Percentiles rank a stretch among this genome's conserved stretches.
These are phyloP conservation scores for Pestalotiopsis fici DNA, from an alignment of 2,329 filamentous ascomycete genomes.

Conservation along the genomic window DNA sequence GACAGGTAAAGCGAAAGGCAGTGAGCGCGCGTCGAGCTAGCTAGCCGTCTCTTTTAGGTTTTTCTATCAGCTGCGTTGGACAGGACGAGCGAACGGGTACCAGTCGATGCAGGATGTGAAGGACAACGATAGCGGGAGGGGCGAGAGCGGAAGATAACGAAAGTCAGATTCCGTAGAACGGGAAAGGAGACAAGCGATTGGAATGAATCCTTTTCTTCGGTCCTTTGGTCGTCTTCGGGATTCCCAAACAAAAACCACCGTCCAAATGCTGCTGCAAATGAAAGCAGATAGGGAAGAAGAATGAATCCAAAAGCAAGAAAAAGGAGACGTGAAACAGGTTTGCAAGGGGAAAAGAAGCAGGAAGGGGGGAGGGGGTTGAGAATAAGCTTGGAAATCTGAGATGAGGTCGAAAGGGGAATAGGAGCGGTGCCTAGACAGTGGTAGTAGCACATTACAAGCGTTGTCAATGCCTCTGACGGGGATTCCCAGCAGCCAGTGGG, in stretches of 20 bases:
- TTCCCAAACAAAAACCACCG: not conserved
- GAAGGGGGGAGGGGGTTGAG: not conserved
- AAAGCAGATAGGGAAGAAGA: slow-evolving; percentile 7
- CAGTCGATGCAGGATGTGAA: slow-evolving; percentile 1
- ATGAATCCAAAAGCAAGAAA: slow-evolving; percentile 1
- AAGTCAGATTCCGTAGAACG: slow-evolving; percentile 1
- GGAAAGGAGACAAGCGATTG: not conserved
- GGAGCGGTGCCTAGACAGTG: not conserved
- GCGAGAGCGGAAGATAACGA: slow-evolving; percentile 4
- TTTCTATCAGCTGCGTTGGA: slow-evolving; percentile 6
- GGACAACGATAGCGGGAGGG: not conserved
- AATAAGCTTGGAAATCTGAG: not conserved
- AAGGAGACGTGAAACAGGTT: slow-evolving; percentile 7
- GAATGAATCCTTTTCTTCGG: not conserved
- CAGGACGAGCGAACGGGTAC: slow-evolving; percentile 11
- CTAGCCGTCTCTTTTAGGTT: slow-evolving; percentile 5
- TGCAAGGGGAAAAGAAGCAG: not conserved
- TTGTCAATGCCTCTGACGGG: not conserved
- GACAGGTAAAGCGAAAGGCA: not conserved
- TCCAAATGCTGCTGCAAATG: slow-evolving; percentile 1
- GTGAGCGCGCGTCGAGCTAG: not conserved
- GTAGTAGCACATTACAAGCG: not conserved
- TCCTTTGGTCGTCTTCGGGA: not conserved
- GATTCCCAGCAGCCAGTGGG: not conserved
- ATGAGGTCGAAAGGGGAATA: slow-evolving; percentile 6